Base-by-base conservation (phyloP, 2,329 filamentous ascomycete genomes). In the Cryphonectria nitschkei region DNA sequence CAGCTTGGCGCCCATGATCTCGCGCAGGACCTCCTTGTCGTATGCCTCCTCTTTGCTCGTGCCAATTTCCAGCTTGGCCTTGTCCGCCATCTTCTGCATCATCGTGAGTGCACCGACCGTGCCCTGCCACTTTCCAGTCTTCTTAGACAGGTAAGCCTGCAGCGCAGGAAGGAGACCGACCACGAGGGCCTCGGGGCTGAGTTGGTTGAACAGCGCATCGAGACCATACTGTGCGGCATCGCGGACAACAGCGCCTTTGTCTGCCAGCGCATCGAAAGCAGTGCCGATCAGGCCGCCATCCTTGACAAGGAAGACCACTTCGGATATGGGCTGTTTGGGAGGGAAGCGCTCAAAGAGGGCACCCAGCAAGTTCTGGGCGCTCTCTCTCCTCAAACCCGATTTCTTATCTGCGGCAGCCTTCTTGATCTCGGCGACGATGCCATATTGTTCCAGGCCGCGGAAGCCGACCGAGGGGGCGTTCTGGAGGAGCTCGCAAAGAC, bases 81-180 rank as follows among this genome's bases (percentile, higher is more conserved):
- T 97, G 79, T 97, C 93, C 64, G 96, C 96, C 92, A 98, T 97
- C 81, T 91, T 93, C 79, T 96, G 94, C 71, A 99, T 84, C 74
- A 98, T 82, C 80, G 92, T 90, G 79, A 92, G 92, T 62, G 93
- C 96, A 72, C 92, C 95, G 68, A 98, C 93, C 22, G 93, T 93
- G 72, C 96, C 96, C 83, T 99, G 96, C 96, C 96, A 99, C 83
- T 99, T 99, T 75, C 93, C 95, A 22, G 94, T 92, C 78, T 89
- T 90, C 83, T 94, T 97, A 78, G 86, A 85, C 41, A 99, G 86
- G 80, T 98, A 98, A 67, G 86, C 82, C 73, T 86, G 82, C 56
- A 99, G 84, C 22, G 89, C 87, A 2, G 96, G 94, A 67, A 99
- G 85, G 58, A 99, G 87, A 29, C 93, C 95, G 74, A 89, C 88